Evolutionary conservation across 2,329 filamentous ascomycete genomes (phyloP).

Genomic region (Colletotrichum sp.): DNA sequence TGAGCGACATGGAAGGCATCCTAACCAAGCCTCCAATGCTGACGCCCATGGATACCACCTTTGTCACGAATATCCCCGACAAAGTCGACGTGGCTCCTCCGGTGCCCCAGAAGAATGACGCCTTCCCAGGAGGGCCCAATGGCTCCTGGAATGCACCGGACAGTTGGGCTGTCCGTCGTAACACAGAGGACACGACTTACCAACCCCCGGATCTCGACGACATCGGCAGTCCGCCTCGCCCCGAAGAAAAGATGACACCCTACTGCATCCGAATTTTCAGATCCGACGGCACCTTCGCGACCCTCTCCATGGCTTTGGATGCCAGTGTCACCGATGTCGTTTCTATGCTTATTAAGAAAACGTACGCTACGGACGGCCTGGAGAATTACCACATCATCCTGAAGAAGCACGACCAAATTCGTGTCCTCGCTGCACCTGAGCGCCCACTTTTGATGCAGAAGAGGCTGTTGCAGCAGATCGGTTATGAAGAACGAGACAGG

Average conservation of each 20-base stretch:
- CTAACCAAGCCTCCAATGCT: constrained; percentile 73
- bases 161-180: constrained; percentile 90
- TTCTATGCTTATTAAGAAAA: constrained; percentile 91
- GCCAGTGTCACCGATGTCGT: constrained; percentile 88
- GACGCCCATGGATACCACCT: constrained; percentile 70
- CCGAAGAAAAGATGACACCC: constrained; percentile 75
- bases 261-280: constrained; percentile 97
- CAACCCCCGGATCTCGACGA: constrained; percentile 70
- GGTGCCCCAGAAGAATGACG: constrained; percentile 13
- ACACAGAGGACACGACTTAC: constrained; percentile 67
- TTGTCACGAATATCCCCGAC: constrained; percentile 47
- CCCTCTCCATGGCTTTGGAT: constrained; percentile 82
- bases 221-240: constrained; percentile 66
- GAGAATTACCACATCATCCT: constrained; percentile 97
- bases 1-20: constrained; percentile 92
- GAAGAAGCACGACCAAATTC: constrained; percentile 87
- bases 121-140: constrained; percentile 36
- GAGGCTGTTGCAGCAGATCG: constrained; percentile 85
- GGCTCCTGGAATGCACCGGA: constrained; percentile 92
- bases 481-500: constrained; percentile 84
- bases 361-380: constrained; percentile 85
- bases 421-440: constrained; percentile 80
- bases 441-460: constrained; percentile 92
- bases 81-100: constrained; percentile 41
- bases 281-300: constrained; percentile 92